Conservation (phyloP, 1,284 basidiomycete species). For the Leccinum subrobustum region DNA sequence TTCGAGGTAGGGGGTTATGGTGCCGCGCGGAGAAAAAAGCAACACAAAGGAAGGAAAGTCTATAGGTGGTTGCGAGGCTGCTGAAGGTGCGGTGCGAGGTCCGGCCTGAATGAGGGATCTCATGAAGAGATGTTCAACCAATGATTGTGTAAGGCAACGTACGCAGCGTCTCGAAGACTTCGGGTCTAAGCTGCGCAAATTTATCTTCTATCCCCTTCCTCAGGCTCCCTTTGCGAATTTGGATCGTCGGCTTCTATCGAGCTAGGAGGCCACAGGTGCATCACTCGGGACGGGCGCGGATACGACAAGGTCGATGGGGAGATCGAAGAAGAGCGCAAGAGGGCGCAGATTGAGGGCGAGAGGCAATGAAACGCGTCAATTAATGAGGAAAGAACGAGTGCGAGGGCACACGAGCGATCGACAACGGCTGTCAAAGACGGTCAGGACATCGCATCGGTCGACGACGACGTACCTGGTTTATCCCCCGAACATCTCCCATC, state of each 20-base stretch:
- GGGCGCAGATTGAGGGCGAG: too few species aligned
- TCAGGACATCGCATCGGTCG: too few species aligned
- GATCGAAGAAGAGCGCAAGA: too few species aligned
- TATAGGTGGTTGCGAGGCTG: slow-evolving; percentile 80
- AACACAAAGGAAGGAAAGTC: slow-evolving; percentile 75
- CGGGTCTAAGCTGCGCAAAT: slow-evolving; percentile 69
- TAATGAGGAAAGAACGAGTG: too few species aligned
- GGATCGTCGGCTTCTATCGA: slow-evolving; percentile 44
- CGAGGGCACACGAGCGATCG: too few species aligned
- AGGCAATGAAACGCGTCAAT: too few species aligned
- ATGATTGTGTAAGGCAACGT: slow-evolving; percentile 27
- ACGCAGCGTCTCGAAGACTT: slow-evolving; percentile 78
- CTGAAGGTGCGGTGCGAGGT: slow-evolving; percentile 55
- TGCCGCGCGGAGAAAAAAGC: slow-evolving; percentile 68
- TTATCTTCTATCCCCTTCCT: slow-evolving; percentile 57
- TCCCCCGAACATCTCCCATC: too few species aligned
- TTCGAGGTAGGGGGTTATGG: slow-evolving; percentile 65
- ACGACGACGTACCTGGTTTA: too few species aligned
- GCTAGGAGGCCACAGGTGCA: slow-evolving; percentile 30
- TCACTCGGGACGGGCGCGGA: too few species aligned
- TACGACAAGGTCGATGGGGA: too few species aligned
- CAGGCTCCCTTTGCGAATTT: slow-evolving; percentile 47
- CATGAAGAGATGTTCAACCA: background rate
- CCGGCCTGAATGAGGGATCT: slow-evolving; percentile 33
- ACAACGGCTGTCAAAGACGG: too few species aligned